Evolutionary conservation across 352 stramenopile species (phyloP).

Genomic region (Aphanomyces stellatus): DNA sequence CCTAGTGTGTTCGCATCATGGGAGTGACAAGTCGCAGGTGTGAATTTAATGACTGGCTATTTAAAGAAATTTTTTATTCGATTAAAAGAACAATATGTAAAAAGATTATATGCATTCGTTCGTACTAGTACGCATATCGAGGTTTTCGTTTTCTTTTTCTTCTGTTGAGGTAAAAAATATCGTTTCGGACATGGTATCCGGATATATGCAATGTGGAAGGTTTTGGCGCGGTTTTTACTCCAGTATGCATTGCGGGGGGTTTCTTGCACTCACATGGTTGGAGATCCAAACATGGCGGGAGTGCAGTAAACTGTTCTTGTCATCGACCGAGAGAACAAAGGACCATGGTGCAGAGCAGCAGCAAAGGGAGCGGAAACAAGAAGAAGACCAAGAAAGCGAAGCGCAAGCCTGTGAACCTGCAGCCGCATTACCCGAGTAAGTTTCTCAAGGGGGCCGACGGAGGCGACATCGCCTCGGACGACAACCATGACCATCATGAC

Average conservation of each 20-base stretch:
- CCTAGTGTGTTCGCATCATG: too few relatives aligned
- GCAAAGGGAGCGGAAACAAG: conserved; percentile 39
- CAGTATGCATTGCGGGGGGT: neutral
- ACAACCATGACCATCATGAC: conserved; percentile 21
- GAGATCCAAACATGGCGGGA: neutral
- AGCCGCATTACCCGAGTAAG: conserved; percentile 82
- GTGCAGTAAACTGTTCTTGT: neutral
- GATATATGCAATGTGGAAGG: too few relatives aligned
- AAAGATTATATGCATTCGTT: too few relatives aligned
- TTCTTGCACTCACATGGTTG: neutral
- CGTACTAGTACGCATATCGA: too few relatives aligned
- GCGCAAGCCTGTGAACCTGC: conserved; percentile 75
- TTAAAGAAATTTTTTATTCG: too few relatives aligned
- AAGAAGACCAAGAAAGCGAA: conserved; percentile 72
- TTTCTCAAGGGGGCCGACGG: conserved; percentile 25
- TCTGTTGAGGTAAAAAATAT: too few relatives aligned
- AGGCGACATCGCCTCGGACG: neutral
- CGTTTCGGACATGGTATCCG: too few relatives aligned
- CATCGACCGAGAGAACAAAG: neutral
- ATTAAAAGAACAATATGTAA: too few relatives aligned
- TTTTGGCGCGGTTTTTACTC: neutral
- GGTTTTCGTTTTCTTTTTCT: too few relatives aligned
- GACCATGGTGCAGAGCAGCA: conserved; percentile 13
- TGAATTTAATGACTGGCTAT: too few relatives aligned
- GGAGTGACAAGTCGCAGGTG: too few relatives aligned